phyloP scores from a whole-genome alignment of 2,329 filamentous ascomycete genomes.

The Amesomyces nigricolor region DNA sequence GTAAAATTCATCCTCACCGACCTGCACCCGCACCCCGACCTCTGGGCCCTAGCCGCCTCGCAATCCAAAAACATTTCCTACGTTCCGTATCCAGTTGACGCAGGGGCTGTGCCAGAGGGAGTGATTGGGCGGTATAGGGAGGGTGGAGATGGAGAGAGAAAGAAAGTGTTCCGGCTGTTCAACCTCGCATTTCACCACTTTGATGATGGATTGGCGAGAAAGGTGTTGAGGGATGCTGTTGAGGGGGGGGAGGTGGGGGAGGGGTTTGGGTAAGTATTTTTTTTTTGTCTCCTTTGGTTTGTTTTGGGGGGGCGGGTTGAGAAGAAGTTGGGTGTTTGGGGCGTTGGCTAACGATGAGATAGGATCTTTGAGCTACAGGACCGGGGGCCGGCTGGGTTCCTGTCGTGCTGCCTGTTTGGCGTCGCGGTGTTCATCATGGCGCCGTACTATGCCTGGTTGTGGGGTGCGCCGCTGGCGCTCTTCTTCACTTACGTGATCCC shows the following conservation, averaged over 20 bases:
- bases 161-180: conserved; percentile 62
- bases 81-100: conserved; percentile 58
- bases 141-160: conserved; percentile 27
- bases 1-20: conserved; percentile 61
- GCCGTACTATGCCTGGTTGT: conserved; percentile 49
- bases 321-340: too few relatives aligned
- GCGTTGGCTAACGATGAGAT: not conserved
- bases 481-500: conserved; percentile 63
- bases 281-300: not conserved
- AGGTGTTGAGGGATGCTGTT: conserved; percentile 59
- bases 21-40: conserved; percentile 56
- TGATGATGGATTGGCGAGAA: conserved; percentile 53
- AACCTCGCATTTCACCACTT: conserved; percentile 76
- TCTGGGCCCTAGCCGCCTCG: conserved; percentile 51
- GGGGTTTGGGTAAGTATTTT: conserved; percentile 49
- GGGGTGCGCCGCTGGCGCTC: conserved; percentile 48
- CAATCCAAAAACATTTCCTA: conserved; percentile 53
- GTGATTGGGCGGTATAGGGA: conserved; percentile 34
- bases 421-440: conserved; percentile 46
- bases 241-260: conserved; percentile 50
- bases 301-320: not conserved
- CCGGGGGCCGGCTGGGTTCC: conserved; percentile 48
- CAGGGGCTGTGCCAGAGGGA: conserved; percentile 50
- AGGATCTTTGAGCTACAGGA: conserved; percentile 71
- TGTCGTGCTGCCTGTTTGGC: conserved; percentile 49